These are phyloP conservation scores for Lodderomyces elongisporus DNA, from an alignment of 1,139 yeast genomes.

Conservation along the genomic window DNA sequence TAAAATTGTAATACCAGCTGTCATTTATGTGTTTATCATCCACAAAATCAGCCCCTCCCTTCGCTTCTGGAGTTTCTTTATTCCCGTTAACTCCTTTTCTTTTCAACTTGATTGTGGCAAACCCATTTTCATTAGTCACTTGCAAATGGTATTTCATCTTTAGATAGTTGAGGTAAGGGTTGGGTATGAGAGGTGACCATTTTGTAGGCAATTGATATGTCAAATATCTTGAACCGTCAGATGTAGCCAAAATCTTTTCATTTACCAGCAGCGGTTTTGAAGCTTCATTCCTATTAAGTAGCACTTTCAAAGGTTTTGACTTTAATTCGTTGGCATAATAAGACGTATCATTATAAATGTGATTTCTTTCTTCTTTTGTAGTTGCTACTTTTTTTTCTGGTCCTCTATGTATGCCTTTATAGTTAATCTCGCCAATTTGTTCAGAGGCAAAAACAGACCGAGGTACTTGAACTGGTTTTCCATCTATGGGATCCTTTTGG, in stretches of 20 bases:
- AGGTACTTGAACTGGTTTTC: conserved; percentile 2
- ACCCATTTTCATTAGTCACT: conserved; percentile 25
- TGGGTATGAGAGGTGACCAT: conserved; percentile 37
- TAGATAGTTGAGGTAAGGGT: conserved; percentile 19
- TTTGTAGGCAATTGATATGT: conserved; percentile 35
- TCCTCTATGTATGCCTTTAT: conserved; percentile 4
- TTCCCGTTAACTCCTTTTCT: not conserved
- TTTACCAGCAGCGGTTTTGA: no score
- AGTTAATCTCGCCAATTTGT: conserved; percentile 22
- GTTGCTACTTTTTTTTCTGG: no score
- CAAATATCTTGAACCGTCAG: conserved; percentile 18
- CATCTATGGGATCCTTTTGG: conserved; percentile 1
- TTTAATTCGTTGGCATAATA: not conserved
- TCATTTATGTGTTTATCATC: not conserved
- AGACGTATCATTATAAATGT: not conserved
- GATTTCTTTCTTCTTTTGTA: not conserved
- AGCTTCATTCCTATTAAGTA: conserved; percentile 21
- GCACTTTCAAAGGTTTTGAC: not conserved
- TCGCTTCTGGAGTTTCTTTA: conserved; percentile 6
- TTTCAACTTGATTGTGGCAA: conserved; percentile 19
- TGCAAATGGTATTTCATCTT: conserved; percentile 20
- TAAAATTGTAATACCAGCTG: conserved; percentile 34
- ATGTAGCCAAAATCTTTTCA: not conserved
- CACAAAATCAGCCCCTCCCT: conserved; percentile 10
- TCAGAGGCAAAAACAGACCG: conserved; percentile 14